Evolutionary conservation across 305 asterid genomes (phyloP), one percentile per base, ranked within the genome.

Genomic region (Petunia hybrid): DNA sequence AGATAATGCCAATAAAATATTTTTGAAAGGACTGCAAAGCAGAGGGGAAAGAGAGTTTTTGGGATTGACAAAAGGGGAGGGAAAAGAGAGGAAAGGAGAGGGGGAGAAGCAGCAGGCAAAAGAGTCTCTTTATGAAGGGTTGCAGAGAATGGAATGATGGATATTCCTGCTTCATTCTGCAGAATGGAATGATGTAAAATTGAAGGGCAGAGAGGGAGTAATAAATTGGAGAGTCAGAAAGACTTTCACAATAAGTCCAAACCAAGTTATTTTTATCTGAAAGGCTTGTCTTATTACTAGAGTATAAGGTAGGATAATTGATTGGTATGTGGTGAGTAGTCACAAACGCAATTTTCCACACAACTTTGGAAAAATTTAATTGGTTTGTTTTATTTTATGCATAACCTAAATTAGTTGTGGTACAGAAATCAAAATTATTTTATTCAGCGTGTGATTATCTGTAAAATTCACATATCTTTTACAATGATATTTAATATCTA

Each of bases 121-220:
- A 53, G 57, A 51, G 57, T 9, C 14, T 2, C 57, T 53, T 53
- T 53, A 53, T 53, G 3, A 36, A 22, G 51, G 5, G 51, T 6
- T 5, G 31, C 62, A 51, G 63, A 73, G 60, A 36, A 51, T 22
- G 62, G 62, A 71, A 71, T 71, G 78, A 71, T 71, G 78, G 78
- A 48, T 71, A 71, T 71, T 71, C 78, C 78, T 71, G 78, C 43
- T 31, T 71, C 1, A 0, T 51, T 45, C 6, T 61, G 48, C 61
- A 71, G 62, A 48, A 71, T 71, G 78, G 63, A 73, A 73, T 73
- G 78, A 51, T 73, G 42, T 46, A 73, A 73, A 13, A 36, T 51
- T 73, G 78, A 5, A 48, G 12, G 45, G 31, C 14, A 53, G 56
- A 48, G 53, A 45, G 7, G 8, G 55, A 53, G 57, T 51, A 53